Conservation (phyloP, 768 basidiomycete species). For the Coprinopsis marcescibilis region DNA sequence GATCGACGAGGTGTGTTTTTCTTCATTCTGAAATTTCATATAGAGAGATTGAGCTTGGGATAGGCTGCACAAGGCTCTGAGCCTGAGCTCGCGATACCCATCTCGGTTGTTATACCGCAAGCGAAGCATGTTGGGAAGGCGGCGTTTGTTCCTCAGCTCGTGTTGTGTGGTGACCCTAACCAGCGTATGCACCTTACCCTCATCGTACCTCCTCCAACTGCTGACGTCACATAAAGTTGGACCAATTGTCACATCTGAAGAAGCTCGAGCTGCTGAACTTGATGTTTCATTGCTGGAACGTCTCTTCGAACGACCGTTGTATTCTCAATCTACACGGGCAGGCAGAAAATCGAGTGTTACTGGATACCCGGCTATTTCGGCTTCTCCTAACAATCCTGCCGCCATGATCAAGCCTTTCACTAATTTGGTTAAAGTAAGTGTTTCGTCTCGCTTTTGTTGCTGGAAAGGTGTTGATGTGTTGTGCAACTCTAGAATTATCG, state of each 20-base stretch:
- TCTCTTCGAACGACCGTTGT: slow-evolving; percentile 38
- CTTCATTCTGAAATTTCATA: neutral
- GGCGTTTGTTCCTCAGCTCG: slow-evolving; percentile 35
- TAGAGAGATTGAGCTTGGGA: neutral
- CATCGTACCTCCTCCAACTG: neutral
- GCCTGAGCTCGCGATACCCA: slow-evolving; percentile 43
- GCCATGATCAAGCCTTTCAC: slow-evolving; percentile 26
- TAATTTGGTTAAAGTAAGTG: slow-evolving; percentile 38
- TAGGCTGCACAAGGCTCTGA: slow-evolving; percentile 51
- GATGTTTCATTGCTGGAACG: slow-evolving; percentile 46
- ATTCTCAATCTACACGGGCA: slow-evolving; percentile 18
- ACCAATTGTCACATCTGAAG: slow-evolving; percentile 40
- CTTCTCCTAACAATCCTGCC: neutral
- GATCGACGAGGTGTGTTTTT: slow-evolving; percentile 38
- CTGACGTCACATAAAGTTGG: slow-evolving; percentile 31
- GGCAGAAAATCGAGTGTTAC: neutral
- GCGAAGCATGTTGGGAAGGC: neutral
- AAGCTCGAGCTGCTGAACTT: slow-evolving; percentile 38
- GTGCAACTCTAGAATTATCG: slow-evolving; percentile 35
- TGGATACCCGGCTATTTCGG: neutral
- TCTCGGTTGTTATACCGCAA: slow-evolving; percentile 38
- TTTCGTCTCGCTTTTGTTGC: neutral
- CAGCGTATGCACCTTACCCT: slow-evolving; percentile 34
- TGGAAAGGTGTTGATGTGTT: neutral
- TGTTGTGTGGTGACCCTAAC: slow-evolving; percentile 47